phyloP scores from a whole-genome alignment of 1,284 basidiomycete species.

The Ceratobasidium papillatum region DNA sequence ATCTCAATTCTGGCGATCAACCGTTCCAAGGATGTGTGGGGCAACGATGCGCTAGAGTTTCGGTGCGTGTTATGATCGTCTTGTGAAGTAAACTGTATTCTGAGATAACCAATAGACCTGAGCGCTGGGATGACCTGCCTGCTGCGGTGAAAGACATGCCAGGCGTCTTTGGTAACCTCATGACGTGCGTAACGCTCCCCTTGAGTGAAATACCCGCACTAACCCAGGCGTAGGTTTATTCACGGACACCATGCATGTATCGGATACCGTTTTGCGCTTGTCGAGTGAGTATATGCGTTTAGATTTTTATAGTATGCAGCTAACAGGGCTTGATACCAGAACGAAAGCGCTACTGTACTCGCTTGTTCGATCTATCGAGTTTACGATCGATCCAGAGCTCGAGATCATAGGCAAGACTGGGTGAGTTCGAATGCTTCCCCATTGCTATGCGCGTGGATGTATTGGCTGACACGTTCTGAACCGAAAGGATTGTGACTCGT shows the following conservation, averaged over 20 bases:
- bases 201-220: too few relatives aligned
- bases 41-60: slow-evolving; percentile 40
- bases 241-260: slow-evolving; percentile 41
- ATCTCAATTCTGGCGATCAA: slow-evolving; percentile 40
- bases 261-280: slow-evolving; percentile 41
- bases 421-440: background rate
- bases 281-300: slow-evolving; percentile 28
- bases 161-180: slow-evolving; percentile 22
- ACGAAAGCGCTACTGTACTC: slow-evolving; percentile 29
- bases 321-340: background rate
- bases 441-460: too few relatives aligned
- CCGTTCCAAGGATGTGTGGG: slow-evolving; percentile 41
- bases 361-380: slow-evolving; percentile 27
- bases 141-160: slow-evolving; percentile 40
- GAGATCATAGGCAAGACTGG: slow-evolving; percentile 28
- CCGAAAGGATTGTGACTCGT: slow-evolving; percentile 35
- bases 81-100: background rate
- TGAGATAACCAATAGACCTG: slow-evolving; percentile 28
- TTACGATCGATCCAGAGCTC: slow-evolving; percentile 29
- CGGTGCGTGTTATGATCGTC: too few relatives aligned
- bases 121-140: slow-evolving; percentile 44
- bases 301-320: background rate
- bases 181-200: slow-evolving; percentile 37
- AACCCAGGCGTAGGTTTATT: background rate
- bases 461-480: background rate